A percentile compares a stretch with the other conserved stretches of the same genome.
Conservation (phyloP, 2,329 filamentous ascomycete species). For the Diaporthe helianthi region DNA sequence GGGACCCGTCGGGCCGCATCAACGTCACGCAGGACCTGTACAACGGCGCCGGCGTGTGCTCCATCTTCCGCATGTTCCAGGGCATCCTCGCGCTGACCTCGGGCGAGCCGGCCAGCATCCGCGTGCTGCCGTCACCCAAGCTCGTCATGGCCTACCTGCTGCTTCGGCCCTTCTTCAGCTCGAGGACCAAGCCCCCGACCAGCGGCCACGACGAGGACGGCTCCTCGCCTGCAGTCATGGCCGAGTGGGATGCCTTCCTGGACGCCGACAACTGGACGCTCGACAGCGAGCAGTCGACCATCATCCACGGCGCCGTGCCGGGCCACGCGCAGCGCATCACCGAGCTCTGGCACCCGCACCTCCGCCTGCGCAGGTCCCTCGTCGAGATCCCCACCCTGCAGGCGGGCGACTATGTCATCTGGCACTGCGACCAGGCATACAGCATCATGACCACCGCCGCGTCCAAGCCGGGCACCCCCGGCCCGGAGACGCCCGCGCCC, state of each 20-base stretch:
- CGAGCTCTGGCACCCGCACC: slow-evolving; percentile 64
- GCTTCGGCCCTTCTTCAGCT: slow-evolving; percentile 60
- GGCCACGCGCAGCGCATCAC: slow-evolving; percentile 65
- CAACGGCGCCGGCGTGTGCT: slow-evolving; percentile 64
- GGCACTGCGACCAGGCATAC: slow-evolving; percentile 65
- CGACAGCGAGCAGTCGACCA: slow-evolving; percentile 58
- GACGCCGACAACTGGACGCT: slow-evolving; percentile 53
- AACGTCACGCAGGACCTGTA: slow-evolving; percentile 63
- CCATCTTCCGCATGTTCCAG: slow-evolving; percentile 66
- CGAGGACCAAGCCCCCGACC: slow-evolving; percentile 51
- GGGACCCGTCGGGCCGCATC: slow-evolving; percentile 60
- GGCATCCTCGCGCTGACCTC: slow-evolving; percentile 61
- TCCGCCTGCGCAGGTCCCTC: slow-evolving; percentile 59
- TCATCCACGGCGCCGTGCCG: slow-evolving; percentile 65
- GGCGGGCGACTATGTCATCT: slow-evolving; percentile 64
- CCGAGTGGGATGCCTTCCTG: slow-evolving; percentile 60
- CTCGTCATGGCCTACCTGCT: slow-evolving; percentile 56
- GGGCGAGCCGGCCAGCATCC: slow-evolving; percentile 56
- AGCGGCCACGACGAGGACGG: slow-evolving; percentile 36
- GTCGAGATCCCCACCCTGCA: slow-evolving; percentile 62
- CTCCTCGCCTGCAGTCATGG: slow-evolving; percentile 43
- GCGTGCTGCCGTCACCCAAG: slow-evolving; percentile 56
- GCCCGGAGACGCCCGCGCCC: slow-evolving; percentile 41
- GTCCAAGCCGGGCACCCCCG: slow-evolving; percentile 44
- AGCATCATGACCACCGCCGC: slow-evolving; percentile 55